A percentile compares a stretch with the other conserved stretches of the same genome.
These are phyloP conservation scores for Aciculosporium take DNA, from an alignment of 2,329 filamentous ascomycete genomes.

Conservation along the genomic window DNA sequence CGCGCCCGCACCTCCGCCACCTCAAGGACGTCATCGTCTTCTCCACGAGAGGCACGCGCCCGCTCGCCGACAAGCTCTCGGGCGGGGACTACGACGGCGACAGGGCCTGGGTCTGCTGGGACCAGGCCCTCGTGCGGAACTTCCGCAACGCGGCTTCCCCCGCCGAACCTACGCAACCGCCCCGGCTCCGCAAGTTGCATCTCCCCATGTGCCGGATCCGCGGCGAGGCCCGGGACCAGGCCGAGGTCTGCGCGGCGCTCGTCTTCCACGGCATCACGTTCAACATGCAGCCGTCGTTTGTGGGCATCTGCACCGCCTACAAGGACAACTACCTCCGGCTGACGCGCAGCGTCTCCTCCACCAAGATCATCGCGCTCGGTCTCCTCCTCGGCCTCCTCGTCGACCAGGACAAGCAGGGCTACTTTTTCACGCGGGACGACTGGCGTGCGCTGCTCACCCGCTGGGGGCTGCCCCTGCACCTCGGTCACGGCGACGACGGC, in stretches of 20 bases:
- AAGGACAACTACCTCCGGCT: conserved; percentile 51
- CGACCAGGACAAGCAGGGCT: conserved; percentile 42
- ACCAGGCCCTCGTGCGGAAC: conserved; percentile 46
- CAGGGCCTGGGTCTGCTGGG: conserved; percentile 65
- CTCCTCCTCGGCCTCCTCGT: conserved; percentile 39
- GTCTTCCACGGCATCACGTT: conserved; percentile 42
- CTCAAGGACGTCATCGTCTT: conserved; percentile 75
- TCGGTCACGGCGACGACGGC: conserved; percentile 3
- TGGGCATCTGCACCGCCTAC: conserved; percentile 51
- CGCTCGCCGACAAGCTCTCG: conserved; percentile 56
- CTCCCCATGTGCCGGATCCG: background rate
- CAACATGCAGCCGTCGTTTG: conserved; percentile 37
- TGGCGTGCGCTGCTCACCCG: conserved; percentile 24
- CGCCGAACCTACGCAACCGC: conserved; percentile 23
- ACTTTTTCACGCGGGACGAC: conserved; percentile 29
- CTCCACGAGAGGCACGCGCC: conserved; percentile 41
- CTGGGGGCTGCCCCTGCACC: conserved; percentile 6
- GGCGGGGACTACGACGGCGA: conserved; percentile 78
- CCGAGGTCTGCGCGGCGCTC: conserved; percentile 25
- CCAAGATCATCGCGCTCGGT: conserved; percentile 33
- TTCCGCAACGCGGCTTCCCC: conserved; percentile 44
- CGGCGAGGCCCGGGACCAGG: background rate
- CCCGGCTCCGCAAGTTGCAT: conserved; percentile 17
- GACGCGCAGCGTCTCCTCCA: conserved; percentile 32
- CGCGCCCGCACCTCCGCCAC: conserved; percentile 44